Conservation (phyloP, 1,284 basidiomycete genomes). For the Apiotrichum gracile region DNA sequence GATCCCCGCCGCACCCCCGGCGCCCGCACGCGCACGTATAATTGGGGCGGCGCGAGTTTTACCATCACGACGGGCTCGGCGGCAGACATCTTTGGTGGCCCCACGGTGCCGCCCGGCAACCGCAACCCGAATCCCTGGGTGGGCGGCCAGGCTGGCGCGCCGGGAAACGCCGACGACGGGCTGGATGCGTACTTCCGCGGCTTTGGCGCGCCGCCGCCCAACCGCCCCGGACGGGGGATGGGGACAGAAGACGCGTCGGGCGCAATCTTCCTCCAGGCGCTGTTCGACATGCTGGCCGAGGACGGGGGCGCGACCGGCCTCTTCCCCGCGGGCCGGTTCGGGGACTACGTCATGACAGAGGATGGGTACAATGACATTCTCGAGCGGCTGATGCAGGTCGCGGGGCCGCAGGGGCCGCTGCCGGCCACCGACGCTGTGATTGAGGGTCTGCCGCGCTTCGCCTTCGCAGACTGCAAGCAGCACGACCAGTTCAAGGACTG, state of each 20-base stretch:
- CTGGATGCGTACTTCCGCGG: conserved; percentile 26
- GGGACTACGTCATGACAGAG: conserved; percentile 44
- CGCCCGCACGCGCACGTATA: neutral
- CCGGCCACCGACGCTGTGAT: conserved; percentile 43
- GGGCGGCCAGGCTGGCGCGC: conserved; percentile 7
- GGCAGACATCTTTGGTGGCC: neutral
- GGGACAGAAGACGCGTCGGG: conserved; percentile 1
- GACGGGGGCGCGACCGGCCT: conserved; percentile 21
- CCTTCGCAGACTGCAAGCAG: conserved; percentile 25
- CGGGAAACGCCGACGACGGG: conserved; percentile 4
- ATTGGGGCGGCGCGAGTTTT: neutral
- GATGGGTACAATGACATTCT: conserved; percentile 42
- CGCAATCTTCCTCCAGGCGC: conserved; percentile 25
- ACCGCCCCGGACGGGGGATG: neutral
- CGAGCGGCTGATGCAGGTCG: conserved; percentile 43
- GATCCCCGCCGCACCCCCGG: neutral
- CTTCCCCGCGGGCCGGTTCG: conserved; percentile 25
- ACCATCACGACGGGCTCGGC: neutral
- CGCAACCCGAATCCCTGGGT: conserved; percentile 5
- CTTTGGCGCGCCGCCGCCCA: conserved; percentile 17
- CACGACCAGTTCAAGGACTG: conserved; percentile 41
- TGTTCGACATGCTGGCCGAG: conserved; percentile 28
- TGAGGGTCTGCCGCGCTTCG: conserved; percentile 38
- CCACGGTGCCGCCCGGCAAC: neutral
- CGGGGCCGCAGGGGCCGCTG: conserved; percentile 42